phyloP scores from a whole-genome alignment of 2,329 filamentous ascomycete genomes.

The Xylariales sp. region DNA sequence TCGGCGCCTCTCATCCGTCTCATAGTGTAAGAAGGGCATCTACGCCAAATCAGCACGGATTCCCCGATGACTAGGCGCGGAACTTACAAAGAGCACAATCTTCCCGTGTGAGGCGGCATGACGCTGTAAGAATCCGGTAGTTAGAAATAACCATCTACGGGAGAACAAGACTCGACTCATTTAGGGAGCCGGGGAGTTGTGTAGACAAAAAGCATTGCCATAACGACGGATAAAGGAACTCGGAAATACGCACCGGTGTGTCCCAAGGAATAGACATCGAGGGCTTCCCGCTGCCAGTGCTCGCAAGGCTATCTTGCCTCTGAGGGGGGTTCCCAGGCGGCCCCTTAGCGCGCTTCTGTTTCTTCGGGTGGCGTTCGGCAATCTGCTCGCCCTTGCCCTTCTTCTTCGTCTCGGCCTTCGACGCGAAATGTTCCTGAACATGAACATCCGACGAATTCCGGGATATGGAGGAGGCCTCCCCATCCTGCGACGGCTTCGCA shows the following conservation, averaged over 20 bases:
- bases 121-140: conserved; percentile 18
- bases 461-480: conserved; percentile 32
- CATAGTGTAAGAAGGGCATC: conserved; percentile 75
- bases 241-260: conserved; percentile 35
- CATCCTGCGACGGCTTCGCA: conserved; percentile 37
- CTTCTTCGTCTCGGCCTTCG: conserved; percentile 49
- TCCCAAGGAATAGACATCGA: conserved; percentile 46
- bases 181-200: too few relatives aligned
- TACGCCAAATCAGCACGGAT: conserved; percentile 46
- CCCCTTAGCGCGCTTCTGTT: conserved; percentile 49
- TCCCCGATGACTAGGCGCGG: neutral
- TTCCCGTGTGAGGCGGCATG: conserved; percentile 50
- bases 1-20: conserved; percentile 64
- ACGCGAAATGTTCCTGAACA: conserved; percentile 38
- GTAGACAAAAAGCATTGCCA: neutral
- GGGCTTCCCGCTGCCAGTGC: conserved; percentile 37
- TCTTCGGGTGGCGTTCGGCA: conserved; percentile 52
- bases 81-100: conserved; percentile 53
- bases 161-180: neutral
- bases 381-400: conserved; percentile 53
- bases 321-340: conserved; percentile 53
- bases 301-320: conserved; percentile 47
- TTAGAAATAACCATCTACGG: neutral
- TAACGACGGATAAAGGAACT: neutral
- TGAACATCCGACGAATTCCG: conserved; percentile 40